Percentiles rank a stretch among this genome's conserved stretches.
Conservation (phyloP, 2,329 filamentous ascomycete genomes). For the Fusarium sp. region DNA sequence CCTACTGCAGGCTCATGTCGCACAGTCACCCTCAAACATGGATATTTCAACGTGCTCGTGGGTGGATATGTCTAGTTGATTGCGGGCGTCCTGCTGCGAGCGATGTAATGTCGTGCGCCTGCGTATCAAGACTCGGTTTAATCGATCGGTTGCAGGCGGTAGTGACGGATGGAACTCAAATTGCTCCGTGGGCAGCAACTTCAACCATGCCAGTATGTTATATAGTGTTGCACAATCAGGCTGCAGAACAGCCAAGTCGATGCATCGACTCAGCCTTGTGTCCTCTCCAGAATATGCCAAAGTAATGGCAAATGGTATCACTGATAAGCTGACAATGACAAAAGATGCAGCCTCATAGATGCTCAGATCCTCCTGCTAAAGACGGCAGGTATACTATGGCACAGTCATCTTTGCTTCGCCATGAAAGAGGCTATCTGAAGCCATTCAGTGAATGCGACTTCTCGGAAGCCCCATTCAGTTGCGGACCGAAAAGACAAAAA, state of each 20-base stretch:
- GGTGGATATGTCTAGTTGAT: slow-evolving; percentile 45
- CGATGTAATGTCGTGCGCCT: slow-evolving; percentile 50
- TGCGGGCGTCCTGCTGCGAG: slow-evolving; percentile 49
- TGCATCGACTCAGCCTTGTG: slow-evolving; percentile 16
- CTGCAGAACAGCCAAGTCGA: neutral
- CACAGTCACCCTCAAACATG: slow-evolving; percentile 51
- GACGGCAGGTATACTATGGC: neutral
- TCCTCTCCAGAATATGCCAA: neutral
- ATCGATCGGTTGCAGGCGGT: slow-evolving; percentile 38
- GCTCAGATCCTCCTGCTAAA: slow-evolving; percentile 2
- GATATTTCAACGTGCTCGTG: slow-evolving; percentile 54
- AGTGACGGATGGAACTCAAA: slow-evolving; percentile 46
- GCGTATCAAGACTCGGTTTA: slow-evolving; percentile 49
- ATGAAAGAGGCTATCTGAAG: neutral
- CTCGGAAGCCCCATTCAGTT: neutral
- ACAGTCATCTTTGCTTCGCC: neutral
- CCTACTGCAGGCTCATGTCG: slow-evolving; percentile 46
- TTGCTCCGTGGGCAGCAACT: slow-evolving; percentile 39
- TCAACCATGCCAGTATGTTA: neutral
- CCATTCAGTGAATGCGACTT: neutral
- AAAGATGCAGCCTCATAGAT: slow-evolving; percentile 15
- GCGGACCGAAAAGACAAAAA: neutral
- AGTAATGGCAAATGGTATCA: slow-evolving; percentile 8
- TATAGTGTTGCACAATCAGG: neutral
- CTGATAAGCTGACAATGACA: slow-evolving; percentile 34